Conservation (phyloP, 2,329 filamentous ascomycete species). For the Neospermospora avenae region DNA sequence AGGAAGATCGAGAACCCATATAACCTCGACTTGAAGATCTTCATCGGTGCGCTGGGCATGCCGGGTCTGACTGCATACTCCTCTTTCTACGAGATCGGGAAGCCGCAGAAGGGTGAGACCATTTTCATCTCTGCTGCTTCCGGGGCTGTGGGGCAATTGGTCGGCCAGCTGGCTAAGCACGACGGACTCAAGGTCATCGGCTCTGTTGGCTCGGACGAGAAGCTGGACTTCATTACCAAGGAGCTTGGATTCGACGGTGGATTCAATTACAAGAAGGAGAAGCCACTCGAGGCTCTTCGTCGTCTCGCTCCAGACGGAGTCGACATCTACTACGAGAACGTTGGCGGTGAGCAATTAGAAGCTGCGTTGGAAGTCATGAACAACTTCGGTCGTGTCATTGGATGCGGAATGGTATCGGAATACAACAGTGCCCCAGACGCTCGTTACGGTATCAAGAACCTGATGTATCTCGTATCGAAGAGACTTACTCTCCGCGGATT, state of each 20-base stretch:
- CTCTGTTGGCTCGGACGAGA: constrained; percentile 72
- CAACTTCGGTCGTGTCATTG: constrained; percentile 59
- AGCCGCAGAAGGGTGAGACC: constrained; percentile 73
- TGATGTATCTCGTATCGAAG: constrained; percentile 58
- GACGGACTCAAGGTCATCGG: constrained; percentile 73
- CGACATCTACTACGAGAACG: constrained; percentile 81
- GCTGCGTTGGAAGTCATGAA: constrained; percentile 64
- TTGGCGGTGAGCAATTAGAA: constrained; percentile 71
- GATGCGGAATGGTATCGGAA: constrained; percentile 64
- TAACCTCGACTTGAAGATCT: constrained; percentile 62
- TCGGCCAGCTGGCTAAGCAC: constrained; percentile 75
- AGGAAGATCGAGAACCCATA: constrained; percentile 65
- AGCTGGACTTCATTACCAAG: constrained; percentile 70
- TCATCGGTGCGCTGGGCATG: constrained; percentile 76
- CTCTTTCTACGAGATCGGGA: constrained; percentile 70
- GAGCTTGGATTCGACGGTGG: constrained; percentile 69
- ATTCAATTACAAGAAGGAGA: constrained; percentile 81
- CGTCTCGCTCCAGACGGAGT: constrained; percentile 69
- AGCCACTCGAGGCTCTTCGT: constrained; percentile 58
- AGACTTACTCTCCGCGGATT: constrained; percentile 64
- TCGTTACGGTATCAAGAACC: constrained; percentile 59
- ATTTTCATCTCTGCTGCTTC: constrained; percentile 75
- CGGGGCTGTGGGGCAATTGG: constrained; percentile 71
- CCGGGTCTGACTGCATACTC: constrained; percentile 73
- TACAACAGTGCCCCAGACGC: constrained; percentile 56